Conservation (phyloP, 2,329 filamentous ascomycete genomes). For the Gliomastix tumulicola region DNA sequence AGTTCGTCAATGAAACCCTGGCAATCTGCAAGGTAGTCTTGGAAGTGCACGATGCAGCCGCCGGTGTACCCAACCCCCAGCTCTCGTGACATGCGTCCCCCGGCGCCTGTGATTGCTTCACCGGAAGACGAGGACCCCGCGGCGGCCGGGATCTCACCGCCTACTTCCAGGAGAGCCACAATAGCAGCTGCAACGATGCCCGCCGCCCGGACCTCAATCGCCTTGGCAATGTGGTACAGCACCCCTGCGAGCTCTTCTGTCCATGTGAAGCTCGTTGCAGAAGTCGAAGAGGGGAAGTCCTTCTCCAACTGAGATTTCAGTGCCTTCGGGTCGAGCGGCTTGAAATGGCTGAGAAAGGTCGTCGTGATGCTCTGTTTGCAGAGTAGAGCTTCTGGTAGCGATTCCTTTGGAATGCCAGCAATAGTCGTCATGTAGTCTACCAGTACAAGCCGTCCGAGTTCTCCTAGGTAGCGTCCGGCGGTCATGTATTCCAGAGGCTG, state of each 20-base stretch:
- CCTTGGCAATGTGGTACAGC: constrained; percentile 60
- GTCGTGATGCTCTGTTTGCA: constrained; percentile 61
- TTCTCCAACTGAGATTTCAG: constrained; percentile 39
- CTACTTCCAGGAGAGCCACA: constrained; percentile 61
- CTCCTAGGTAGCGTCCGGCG: constrained; percentile 69
- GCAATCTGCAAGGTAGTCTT: constrained; percentile 64
- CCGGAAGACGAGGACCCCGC: no score
- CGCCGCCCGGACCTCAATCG: constrained; percentile 66
- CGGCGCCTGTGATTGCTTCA: no score
- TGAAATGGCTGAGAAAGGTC: constrained; percentile 64
- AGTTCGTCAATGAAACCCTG: constrained; percentile 59
- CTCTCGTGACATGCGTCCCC: no score
- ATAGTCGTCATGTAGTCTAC: constrained; percentile 52
- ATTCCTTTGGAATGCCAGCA: constrained; percentile 27
- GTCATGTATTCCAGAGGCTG: constrained; percentile 85
- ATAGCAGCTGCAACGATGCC: constrained; percentile 68
- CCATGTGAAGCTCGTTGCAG: constrained; percentile 51
- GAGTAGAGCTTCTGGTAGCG: constrained; percentile 48
- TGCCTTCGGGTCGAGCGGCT: constrained; percentile 39
- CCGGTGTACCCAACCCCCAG: constrained; percentile 75
- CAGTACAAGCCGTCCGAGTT: constrained; percentile 65
- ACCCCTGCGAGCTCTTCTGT: constrained; percentile 49
- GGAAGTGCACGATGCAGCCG: constrained; percentile 74
- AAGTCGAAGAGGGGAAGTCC: constrained; percentile 43
- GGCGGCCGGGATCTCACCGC: constrained; percentile 53